Conservation (phyloP, 257 asterid species). For the Petunia secreta region DNA sequence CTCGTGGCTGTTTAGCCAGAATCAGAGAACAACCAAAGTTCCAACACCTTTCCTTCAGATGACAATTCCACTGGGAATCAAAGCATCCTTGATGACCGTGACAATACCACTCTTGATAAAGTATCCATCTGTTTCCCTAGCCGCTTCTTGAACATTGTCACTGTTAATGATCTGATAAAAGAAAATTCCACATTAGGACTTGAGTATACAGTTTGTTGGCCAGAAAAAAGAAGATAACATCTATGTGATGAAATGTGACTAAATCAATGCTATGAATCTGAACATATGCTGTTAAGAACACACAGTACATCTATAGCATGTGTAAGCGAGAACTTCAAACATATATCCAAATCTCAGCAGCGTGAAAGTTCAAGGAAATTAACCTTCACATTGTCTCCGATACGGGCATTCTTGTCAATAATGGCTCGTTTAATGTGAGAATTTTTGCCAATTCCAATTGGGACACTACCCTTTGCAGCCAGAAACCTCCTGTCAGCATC, state of each 20-base stretch:
- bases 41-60: conserved; percentile 41
- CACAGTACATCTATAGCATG: not conserved
- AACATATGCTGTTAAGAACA: not conserved
- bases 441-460: conserved; percentile 87
- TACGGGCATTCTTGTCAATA: conserved; percentile 91
- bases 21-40: not conserved
- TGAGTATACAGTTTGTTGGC: not conserved
- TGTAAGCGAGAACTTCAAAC: not conserved
- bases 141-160: conserved; percentile 89
- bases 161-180: conserved; percentile 63
- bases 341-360: not conserved
- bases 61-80: conserved; percentile 70
- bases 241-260: not conserved
- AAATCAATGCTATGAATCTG: not conserved
- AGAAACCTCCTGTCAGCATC: conserved; percentile 72
- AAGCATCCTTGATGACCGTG: conserved; percentile 87
- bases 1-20: conserved; percentile 1
- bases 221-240: not conserved
- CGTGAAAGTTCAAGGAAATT: not conserved
- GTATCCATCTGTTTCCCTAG: conserved; percentile 92
- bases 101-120: conserved; percentile 94
- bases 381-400: conserved; percentile 86
- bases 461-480: conserved; percentile 76
- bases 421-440: conserved; percentile 86
- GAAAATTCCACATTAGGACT: not conserved